These are phyloP conservation scores for Graphilbum fragrans DNA, from an alignment of 2,329 filamentous ascomycete genomes.

Conservation along the genomic window DNA sequence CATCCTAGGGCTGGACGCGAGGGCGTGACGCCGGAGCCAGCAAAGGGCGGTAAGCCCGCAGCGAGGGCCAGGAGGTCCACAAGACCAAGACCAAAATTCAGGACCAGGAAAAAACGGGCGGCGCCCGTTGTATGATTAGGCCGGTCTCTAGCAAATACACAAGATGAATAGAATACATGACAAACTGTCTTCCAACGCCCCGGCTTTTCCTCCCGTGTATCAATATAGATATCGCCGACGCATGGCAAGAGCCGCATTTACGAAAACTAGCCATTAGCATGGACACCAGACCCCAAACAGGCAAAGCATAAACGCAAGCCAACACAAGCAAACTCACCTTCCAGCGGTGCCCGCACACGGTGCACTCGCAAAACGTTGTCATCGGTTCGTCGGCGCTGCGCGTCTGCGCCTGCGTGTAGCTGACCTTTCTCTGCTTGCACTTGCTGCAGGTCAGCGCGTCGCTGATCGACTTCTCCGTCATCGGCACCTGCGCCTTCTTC, in stretches of 20 bases:
- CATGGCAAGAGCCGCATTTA: neutral
- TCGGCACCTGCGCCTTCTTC: conserved; percentile 91
- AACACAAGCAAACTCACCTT: conserved; percentile 39
- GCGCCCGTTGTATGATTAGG: neutral
- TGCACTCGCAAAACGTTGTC: conserved; percentile 65
- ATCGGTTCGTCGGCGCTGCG: conserved; percentile 89
- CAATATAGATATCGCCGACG: too few relatives aligned
- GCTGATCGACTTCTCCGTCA: conserved; percentile 82
- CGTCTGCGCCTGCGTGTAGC: conserved; percentile 93
- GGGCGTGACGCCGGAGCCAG: neutral
- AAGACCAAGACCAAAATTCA: neutral
- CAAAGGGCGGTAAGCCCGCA: neutral
- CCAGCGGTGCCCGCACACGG: conserved; percentile 58
- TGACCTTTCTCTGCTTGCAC: conserved; percentile 88
- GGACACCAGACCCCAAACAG: neutral
- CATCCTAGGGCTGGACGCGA: conserved; percentile 31
- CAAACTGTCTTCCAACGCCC: neutral
- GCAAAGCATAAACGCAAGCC: neutral
- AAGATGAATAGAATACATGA: neutral
- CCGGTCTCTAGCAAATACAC: neutral
- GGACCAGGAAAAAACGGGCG: neutral
- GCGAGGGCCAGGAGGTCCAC: neutral
- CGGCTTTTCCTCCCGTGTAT: neutral
- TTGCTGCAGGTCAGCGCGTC: conserved; percentile 80
- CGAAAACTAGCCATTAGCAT: neutral